Conservation (phyloP, 129 eudicot species). For the Glebionis coronaria region DNA sequence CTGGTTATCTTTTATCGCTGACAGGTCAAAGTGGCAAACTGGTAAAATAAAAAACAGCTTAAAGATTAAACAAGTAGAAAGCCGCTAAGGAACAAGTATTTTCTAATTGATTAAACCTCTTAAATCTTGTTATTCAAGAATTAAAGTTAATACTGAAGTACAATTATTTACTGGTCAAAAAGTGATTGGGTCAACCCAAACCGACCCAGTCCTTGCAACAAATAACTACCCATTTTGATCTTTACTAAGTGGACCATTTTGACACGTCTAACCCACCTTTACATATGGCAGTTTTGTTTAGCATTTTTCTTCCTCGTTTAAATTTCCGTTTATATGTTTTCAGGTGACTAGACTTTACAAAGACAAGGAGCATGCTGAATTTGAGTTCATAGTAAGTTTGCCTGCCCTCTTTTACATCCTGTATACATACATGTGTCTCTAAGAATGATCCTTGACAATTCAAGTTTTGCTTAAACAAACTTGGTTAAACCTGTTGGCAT, state of each 20-base stretch:
- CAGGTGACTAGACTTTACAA: constrained; percentile 78
- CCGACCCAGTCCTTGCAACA: not conserved
- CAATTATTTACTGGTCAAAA: not conserved
- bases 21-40: not conserved
- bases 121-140: not conserved
- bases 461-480: constrained; percentile 5
- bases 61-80: not conserved
- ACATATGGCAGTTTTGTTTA: not conserved
- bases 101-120: not conserved
- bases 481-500: constrained; percentile 1
- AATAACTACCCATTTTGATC: not conserved
- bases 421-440: too few species aligned
- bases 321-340: not conserved
- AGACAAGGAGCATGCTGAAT: constrained; percentile 91
- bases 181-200: not conserved
- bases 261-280: not conserved
- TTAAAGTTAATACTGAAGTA: not conserved
- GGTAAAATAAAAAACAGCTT: not conserved
- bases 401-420: not conserved
- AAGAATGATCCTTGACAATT: not conserved
- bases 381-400: constrained; percentile 75
- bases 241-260: not conserved
- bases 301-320: not conserved
- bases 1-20: not conserved
- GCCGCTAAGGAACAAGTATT: not conserved